Conservation (phyloP, 305 asterid genomes). For the Fraxinus floribunda region DNA sequence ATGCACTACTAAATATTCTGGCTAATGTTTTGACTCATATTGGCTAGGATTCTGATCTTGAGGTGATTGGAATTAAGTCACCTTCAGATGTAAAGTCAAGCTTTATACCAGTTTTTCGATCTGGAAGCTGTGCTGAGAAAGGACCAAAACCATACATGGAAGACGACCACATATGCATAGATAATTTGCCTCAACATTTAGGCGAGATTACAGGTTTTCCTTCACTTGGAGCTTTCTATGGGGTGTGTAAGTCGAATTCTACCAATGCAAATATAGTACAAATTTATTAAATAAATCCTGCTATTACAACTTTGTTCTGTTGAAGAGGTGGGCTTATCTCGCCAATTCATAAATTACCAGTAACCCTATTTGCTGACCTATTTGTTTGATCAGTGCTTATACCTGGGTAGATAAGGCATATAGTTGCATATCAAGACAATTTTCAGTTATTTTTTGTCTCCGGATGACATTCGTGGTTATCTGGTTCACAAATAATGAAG, state of each 20-base stretch:
- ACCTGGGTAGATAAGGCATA: neutral
- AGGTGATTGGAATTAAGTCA: slow-evolving; percentile 31
- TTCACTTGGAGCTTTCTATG: slow-evolving; percentile 82
- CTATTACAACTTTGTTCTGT: neutral
- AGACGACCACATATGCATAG: slow-evolving; percentile 83
- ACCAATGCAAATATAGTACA: neutral
- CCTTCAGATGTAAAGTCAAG: slow-evolving; percentile 54
- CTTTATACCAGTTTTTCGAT: slow-evolving; percentile 65
- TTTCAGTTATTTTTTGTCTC: neutral
- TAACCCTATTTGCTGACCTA: neutral
- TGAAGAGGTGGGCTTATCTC: neutral
- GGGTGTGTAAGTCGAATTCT: slow-evolving; percentile 52
- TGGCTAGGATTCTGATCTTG: neutral
- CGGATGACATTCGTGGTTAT: neutral
- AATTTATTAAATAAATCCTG: neutral
- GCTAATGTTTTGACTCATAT: slow-evolving; percentile 9
- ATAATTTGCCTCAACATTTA: slow-evolving; percentile 61
- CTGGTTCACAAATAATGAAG: neutral
- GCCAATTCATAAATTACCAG: neutral
- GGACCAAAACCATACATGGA: slow-evolving; percentile 95
- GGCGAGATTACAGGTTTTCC: slow-evolving; percentile 48
- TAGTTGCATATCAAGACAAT: slow-evolving; percentile 5
- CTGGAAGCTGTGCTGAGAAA: slow-evolving; percentile 91
- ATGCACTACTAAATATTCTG: neutral
- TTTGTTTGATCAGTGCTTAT: neutral